Conservation (phyloP, 495 filamentous ascomycete genomes). For the Hyaloscypha bicolor region DNA sequence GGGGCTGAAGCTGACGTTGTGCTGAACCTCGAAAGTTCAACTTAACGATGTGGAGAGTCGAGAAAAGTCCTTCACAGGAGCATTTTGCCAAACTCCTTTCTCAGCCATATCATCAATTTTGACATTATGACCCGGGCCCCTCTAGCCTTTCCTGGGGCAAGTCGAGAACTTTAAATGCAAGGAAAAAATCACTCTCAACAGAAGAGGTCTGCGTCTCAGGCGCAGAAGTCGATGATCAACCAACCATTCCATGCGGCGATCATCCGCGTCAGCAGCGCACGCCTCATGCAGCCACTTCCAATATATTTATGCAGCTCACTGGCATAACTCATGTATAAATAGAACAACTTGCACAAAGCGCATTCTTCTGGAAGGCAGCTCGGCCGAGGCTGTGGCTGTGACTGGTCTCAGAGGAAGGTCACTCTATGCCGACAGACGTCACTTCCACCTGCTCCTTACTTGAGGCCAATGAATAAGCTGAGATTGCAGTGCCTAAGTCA, state of each 20-base stretch:
- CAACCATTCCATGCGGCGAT: conserved; percentile 13
- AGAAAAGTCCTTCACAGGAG: neutral
- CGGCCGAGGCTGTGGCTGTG: neutral
- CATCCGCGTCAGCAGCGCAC: neutral
- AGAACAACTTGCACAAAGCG: neutral
- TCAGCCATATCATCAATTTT: neutral
- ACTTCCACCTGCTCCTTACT: neutral
- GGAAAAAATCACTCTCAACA: neutral
- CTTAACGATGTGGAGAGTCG: too few species aligned
- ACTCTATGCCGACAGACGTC: neutral
- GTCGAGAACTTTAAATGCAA: neutral
- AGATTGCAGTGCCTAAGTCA: neutral
- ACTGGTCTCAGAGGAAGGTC: neutral
- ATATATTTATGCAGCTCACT: neutral
- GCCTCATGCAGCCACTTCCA: neutral
- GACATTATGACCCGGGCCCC: neutral
- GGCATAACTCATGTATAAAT: neutral
- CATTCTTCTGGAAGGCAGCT: neutral
- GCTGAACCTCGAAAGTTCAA: neutral
- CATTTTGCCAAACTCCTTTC: neutral
- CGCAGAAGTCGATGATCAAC: neutral
- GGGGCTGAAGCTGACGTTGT: neutral
- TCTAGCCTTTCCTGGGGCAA: neutral
- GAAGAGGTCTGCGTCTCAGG: neutral
- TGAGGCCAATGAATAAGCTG: neutral